Base-by-base conservation (phyloP, 2,329 filamentous ascomycete genomes). In the Incumbomyces delicatus region DNA sequence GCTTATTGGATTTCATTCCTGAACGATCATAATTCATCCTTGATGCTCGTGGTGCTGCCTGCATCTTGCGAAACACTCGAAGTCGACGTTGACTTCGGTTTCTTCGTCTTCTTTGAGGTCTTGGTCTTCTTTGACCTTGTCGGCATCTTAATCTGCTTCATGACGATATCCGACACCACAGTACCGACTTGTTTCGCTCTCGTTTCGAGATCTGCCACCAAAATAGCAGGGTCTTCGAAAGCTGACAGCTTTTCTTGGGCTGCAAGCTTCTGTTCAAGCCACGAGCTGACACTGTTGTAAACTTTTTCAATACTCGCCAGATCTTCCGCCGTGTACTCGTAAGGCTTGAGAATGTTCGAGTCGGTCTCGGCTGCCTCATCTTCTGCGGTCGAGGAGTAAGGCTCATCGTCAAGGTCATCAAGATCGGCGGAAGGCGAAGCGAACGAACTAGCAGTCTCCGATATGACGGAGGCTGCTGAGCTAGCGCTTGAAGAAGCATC, bases 331-430 rank as follows among this genome's bases (percentile, higher is more conserved):
- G 75, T 82, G 68, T 94, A 94, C 18, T 76, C 67, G 14, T 78
- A 75, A 0, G 77, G 62, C 31, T 67, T 63, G 22, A 60, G 61
- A 20, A 58, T 57, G 29, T 65, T 57, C 1, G 62, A 54, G 2
- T 63, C 53, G 6, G 59, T 56, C 29, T 58, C 54, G 13, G 64
- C 59, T n/a, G 61, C 55, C 14, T 62, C 60, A 10, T 58, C 55
- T 18, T 51, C 49, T 22, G 61, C 60, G 6, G 63, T 64, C 8
- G 65, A 62, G 3, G 68, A 58, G 44, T 66, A 65, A 3, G 66
- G 54, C 17, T 87, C 83, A 43, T 92, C 87, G 52, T 94, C 88
- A 1, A 92, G 77, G 30, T 81, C 85, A 58, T 86, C 80, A 2
- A 79, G 77, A 33, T 70, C 72, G 32, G 60, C 22, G 10, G 61